Evolutionary conservation across 305 asterid genomes (phyloP), one percentile per base, ranked within the genome.

Genomic region (Fraxinus nigra): DNA sequence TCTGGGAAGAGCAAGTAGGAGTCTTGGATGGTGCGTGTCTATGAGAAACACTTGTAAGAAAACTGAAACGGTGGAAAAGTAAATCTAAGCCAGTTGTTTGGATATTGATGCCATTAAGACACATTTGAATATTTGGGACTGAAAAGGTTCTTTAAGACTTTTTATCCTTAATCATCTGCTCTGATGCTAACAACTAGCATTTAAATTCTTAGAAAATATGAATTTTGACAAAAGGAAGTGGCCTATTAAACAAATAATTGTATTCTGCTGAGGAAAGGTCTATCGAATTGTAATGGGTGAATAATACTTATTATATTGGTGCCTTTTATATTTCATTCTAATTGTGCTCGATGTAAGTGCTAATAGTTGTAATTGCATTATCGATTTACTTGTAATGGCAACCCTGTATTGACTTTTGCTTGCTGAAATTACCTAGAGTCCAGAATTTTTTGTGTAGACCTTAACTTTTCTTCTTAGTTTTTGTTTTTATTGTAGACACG

Each of bases 81-180:
- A 59, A 20, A 40, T 30, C 37, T 67, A 26, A 26, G 35, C 74
- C 74, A 28, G 37, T 26, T 67, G 37, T 59, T 59, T 70, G 76
- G 75, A 82, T 24, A 38, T 20, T 20, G 10, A 30, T 72, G 37
- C 61, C 9, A n/a, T 51, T 33, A 13, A 4, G 16, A 35, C 26
- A 48, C 78, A 51, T 79, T 67, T 33, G 38, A 14, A 65, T 65
- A 65, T 65, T 67, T 67, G 74, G 37, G 37, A 67, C 74, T 11
- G 74, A 67, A 26, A 67, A 10, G n/a, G 38, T 28, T 30, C 74
- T 28, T 67, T 28, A 67, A 10, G 22, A 67, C 22, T 26, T 67
- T 67, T 61, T 67, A 4, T 5, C 37, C 38, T 10, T 67, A 38
- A 28, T 30, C 37, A 11, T 67, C 20, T 13, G 20, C 74, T 67